These are phyloP conservation scores for Polyrhizophydium stewartii DNA, from an alignment of 371 early-diverging fungal species.

Conservation along the genomic window DNA sequence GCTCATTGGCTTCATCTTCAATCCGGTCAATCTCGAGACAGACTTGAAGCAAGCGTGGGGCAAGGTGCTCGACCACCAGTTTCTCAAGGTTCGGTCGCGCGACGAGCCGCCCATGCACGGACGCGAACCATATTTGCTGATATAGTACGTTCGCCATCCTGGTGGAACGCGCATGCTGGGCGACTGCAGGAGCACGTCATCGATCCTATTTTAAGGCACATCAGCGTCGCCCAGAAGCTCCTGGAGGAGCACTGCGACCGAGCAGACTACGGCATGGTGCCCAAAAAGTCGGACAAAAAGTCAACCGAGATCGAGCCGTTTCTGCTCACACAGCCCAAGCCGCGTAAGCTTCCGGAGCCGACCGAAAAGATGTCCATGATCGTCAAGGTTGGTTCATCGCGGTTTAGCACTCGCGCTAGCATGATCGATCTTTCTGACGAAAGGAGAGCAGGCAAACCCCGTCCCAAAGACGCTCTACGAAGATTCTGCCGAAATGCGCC, in stretches of 20 bases:
- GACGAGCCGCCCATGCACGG: no score
- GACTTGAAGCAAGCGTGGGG: constrained; percentile 21
- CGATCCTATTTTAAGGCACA: constrained; percentile 22
- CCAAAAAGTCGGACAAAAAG: constrained; percentile 22
- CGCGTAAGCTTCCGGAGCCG: constrained; percentile 29
- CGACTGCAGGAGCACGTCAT: constrained; percentile 21
- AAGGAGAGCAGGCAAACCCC: constrained; percentile 24
- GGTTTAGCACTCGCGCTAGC: no score
- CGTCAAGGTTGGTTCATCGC: constrained; percentile 24
- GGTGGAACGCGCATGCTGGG: no score
- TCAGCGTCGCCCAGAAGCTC: constrained; percentile 17
- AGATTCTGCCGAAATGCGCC: constrained; percentile 5
- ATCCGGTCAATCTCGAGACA: constrained; percentile 16
- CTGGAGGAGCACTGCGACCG: constrained; percentile 18
- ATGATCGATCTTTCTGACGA: no score
- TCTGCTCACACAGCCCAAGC: constrained; percentile 32
- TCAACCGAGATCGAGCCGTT: constrained; percentile 35
- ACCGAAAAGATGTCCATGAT: constrained; percentile 20
- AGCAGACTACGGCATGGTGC: constrained; percentile 31
- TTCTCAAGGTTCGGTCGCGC: constrained; percentile 20
- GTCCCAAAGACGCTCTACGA: constrained; percentile 32
- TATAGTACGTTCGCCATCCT: no score
- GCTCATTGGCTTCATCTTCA: constrained; percentile 34
- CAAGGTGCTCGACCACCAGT: constrained; percentile 20
- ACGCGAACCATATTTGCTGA: no score